Evolutionary conservation across 2,329 filamentous ascomycete species (phyloP), one percentile per base, ranked within the genome.

Genomic region (Arthroderma sp.): DNA sequence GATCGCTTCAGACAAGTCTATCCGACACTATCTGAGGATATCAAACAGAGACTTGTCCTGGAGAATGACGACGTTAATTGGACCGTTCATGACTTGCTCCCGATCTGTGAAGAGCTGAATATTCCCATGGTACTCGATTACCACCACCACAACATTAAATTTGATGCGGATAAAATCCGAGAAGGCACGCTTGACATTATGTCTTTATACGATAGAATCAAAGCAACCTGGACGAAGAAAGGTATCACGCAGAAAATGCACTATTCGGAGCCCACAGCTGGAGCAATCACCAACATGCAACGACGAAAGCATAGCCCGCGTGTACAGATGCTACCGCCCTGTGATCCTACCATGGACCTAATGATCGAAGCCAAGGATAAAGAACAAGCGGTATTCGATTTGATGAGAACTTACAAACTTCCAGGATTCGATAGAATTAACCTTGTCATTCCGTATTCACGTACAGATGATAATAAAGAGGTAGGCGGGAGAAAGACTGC

Each of bases 321-420:
- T 6, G 86, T 94, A 1, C 73, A 73, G 51, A 83, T 80, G 0
- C 64, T 96, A 1, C 89, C 89, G 1, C 88, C 89, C 0, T 95
- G 89, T 55, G 72, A 80, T 3, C 68, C 77, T 1, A 80, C 83
- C 30, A 91, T 93, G 82, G 89, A 95, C 57, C 70, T 96, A n/a
- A 96, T 96, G 89, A 95, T 96, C 48, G 89, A 96, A 66, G 89
- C 89, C 40, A 96, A 96, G 61, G 89, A 95, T 58, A 96, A 96
- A 63, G 89, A 96, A 60, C 89, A 96, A 62, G 87, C 89, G 0
- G 86, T 95, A 0, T 94, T 96, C 55, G 86, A 94, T 51, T 72
- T 96, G 11, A 95, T 95, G 87, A 75, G 83, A 22, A 87, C 73
- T 0, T 94, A 87, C 61, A 87, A 81, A 55, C 70, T 96, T 0